phyloP scores from a whole-genome alignment of 1,139 yeast genomes.

The Nakaseomyces bracarensis region DNA sequence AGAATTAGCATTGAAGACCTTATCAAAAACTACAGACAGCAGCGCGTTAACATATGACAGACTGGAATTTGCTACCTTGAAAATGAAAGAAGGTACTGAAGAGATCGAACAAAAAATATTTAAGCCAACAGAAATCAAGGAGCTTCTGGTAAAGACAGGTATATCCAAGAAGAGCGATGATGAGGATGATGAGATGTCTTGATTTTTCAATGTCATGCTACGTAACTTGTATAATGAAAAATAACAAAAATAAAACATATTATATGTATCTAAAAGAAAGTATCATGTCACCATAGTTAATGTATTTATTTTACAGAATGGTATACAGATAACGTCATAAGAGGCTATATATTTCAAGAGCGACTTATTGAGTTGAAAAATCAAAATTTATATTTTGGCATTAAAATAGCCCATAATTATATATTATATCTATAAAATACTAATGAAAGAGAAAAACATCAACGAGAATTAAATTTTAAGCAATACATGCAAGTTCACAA shows the following conservation, averaged over 20 bases:
- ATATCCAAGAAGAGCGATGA: constrained; percentile 48
- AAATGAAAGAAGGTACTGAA: constrained; percentile 35
- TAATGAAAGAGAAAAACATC: not conserved
- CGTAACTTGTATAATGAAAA: not conserved
- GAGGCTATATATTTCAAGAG: no score
- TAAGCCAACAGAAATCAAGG: constrained; percentile 70
- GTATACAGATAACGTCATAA: no score
- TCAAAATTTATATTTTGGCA: constrained; percentile 1
- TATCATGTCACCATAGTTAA: no score
- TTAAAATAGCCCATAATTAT: not conserved
- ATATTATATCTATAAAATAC: constrained; percentile 3
- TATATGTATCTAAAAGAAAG: no score
- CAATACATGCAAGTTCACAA: not conserved
- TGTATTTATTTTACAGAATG: no score
- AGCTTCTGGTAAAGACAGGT: constrained; percentile 64
- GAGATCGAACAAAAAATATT: constrained; percentile 64
- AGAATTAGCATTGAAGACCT: constrained; percentile 81
- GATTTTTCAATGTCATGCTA: no score
- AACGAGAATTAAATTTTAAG: not conserved
- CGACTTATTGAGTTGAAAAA: no score
- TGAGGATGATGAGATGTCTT: constrained; percentile 26
- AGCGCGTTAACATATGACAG: constrained; percentile 79
- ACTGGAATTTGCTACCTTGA: constrained; percentile 80
- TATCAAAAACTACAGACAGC: constrained; percentile 90
- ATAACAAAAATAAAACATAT: not conserved